Base-by-base conservation (phyloP, 768 basidiomycete genomes). In the Ephemerocybe angulata region DNA sequence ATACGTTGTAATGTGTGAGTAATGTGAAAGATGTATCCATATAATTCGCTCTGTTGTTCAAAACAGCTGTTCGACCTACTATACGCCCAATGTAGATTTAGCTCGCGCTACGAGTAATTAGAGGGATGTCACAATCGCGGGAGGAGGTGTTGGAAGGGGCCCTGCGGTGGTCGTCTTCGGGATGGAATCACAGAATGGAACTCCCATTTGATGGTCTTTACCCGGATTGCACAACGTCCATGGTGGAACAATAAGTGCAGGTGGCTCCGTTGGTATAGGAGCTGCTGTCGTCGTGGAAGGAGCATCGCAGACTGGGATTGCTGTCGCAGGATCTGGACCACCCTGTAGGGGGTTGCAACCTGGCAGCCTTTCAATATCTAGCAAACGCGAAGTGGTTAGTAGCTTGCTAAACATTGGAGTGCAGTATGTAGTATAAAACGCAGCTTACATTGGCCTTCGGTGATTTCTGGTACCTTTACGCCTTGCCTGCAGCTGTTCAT, bases 1-100 rank as follows among this genome's bases (percentile, higher is more conserved):
- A 73, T 40, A 62, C 65, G 1, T 57, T 66, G 22, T 67, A 58
- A 46, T 8, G 10, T 21, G 3, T 27, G n/a, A n/a, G n/a, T n/a
- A n/a, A n/a, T n/a, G n/a, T n/a, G n/a, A n/a, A n/a, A n/a, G n/a
- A n/a, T n/a, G n/a, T n/a, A n/a, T n/a, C n/a, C n/a, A n/a, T n/a
- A n/a, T n/a, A n/a, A n/a, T n/a, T n/a, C n/a, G n/a, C n/a, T n/a
- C n/a, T n/a, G n/a, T n/a, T n/a, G n/a, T n/a, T n/a, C n/a, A n/a
- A n/a, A n/a, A n/a, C n/a, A n/a, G n/a, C n/a, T n/a, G n/a, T n/a
- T n/a, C n/a, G n/a, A n/a, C n/a, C n/a, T n/a, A n/a, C n/a, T n/a
- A n/a, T n/a, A n/a, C n/a, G n/a, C n/a, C n/a, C n/a, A n/a, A n/a
- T n/a, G n/a, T n/a, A n/a, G n/a, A n/a, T n/a, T n/a, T n/a, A n/a